Base-by-base conservation (phyloP, 495 filamentous ascomycete genomes). In the Penicillium paxilli region DNA sequence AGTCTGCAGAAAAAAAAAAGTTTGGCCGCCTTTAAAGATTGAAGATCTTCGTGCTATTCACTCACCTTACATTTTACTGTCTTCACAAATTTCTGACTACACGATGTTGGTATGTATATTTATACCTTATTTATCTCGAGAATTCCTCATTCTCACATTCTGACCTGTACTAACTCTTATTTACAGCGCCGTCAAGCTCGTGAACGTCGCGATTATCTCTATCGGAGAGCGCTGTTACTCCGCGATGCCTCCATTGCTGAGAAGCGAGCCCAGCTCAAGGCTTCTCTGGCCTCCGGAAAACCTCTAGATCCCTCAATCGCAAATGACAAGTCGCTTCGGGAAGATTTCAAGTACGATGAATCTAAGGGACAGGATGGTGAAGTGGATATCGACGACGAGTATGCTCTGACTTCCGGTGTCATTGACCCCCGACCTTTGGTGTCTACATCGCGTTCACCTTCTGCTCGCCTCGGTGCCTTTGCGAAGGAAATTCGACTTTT, bases 401-500 rank as follows among this genome's bases (percentile, higher is more conserved):
- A 96, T 68, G 82, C 87, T 12, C 83, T 91, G 51, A 83, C 94
- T 2, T 91, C 86, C 32, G 92, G 92, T 21, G 81, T 96, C 51
- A 82, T 91, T 16, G 91, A 96, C 55, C 92, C 91, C 30, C 83
- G 92, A 47, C 84, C 93, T 11, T 80, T 96, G n/a, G 89, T 98
- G 52, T 96, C 93, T 10, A 98, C 95, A 4, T 91, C 88, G 42
- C 82, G 94, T 45, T 89, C 91, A 54, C 93, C 93, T 23, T 92
- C 88, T 41, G 87, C 89, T 40, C 83, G 92, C 37, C 81, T 98
- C 4, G 82, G 83, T 35, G 84, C 89, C 10, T 98, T 98, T 64
- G 88, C 90, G n/a, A 99, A 99, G 65, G 94, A 99, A 72, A 88
- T 99, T 24, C 82, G 94, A 26, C 74, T 99, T 10, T 79, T 99